These are phyloP conservation scores for Odontarrhena argentea DNA, from an alignment of 345 rosid species.

Conservation along the genomic window DNA sequence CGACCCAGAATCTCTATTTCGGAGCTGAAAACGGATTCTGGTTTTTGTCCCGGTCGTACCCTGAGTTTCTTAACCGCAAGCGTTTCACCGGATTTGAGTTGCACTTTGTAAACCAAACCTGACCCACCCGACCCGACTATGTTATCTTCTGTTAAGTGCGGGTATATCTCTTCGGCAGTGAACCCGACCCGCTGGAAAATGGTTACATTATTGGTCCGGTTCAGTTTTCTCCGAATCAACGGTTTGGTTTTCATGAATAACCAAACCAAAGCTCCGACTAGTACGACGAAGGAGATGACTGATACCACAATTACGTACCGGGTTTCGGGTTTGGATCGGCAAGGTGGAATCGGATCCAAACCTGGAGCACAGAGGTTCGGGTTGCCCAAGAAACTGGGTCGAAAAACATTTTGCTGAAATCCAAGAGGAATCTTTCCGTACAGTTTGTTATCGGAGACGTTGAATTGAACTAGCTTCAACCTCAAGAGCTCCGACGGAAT, in stretches of 20 bases:
- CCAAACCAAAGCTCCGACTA: conserved; percentile 51
- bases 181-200: conserved; percentile 62
- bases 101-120: conserved; percentile 62
- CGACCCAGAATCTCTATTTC: conserved; percentile 66
- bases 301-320: conserved; percentile 36
- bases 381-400: conserved; percentile 59
- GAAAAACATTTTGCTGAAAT: conserved; percentile 38
- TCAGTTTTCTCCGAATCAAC: conserved; percentile 39
- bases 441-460: conserved; percentile 59
- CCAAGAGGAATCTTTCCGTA: conserved; percentile 59
- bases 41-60: conserved; percentile 36
- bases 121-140: conserved; percentile 69
- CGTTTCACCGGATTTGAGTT: conserved; percentile 52
- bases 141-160: conserved; percentile 49
- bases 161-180: conserved; percentile 47
- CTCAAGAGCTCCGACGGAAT: conserved; percentile 57
- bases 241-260: conserved; percentile 44
- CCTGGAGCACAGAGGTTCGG: conserved; percentile 62
- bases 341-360: conserved; percentile 50
- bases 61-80: conserved; percentile 72
- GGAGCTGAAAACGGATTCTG: conserved; percentile 42
- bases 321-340: conserved; percentile 44
- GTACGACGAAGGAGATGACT: conserved; percentile 43
- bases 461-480: conserved; percentile 55
- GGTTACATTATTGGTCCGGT: conserved; percentile 46